These are phyloP conservation scores for Vitis riparia DNA, from an alignment of 164 flowering plant genomes.

Conservation along the genomic window DNA sequence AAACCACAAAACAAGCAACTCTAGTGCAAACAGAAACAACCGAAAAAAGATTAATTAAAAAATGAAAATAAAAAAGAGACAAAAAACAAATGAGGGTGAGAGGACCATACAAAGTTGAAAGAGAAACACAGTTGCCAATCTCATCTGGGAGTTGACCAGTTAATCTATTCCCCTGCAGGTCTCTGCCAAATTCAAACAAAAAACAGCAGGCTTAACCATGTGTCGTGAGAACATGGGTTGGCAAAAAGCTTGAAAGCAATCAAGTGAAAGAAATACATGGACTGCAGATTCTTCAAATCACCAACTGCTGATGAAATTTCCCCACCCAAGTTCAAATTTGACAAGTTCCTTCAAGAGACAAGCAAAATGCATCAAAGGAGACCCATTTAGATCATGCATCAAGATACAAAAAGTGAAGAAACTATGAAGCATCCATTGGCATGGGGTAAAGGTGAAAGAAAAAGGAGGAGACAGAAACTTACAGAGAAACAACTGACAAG, in stretches of 20 bases:
- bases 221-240: not conserved
- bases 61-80: not conserved
- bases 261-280: slow-evolving; percentile 42
- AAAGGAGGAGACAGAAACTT: slow-evolving; percentile 17
- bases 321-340: slow-evolving; percentile 80
- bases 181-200: slow-evolving; percentile 38
- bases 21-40: not conserved
- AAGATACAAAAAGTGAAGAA: not conserved
- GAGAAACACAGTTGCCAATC: slow-evolving; percentile 68
- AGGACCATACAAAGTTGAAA: slow-evolving; percentile 48
- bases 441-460: not conserved
- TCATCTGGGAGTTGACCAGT: slow-evolving; percentile 97
- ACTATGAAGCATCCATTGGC: not conserved
- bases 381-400: not conserved
- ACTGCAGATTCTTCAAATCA: slow-evolving; percentile 59
- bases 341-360: slow-evolving; percentile 57
- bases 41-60: not conserved
- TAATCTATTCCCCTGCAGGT: slow-evolving; percentile 74
- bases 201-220: too few relatives aligned
- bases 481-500: slow-evolving; percentile 72
- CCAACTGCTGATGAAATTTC: slow-evolving; percentile 87
- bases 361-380: not conserved
- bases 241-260: not conserved
- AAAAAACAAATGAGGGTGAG: not conserved
- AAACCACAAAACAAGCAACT: not conserved